Base-by-base conservation (phyloP, 768 basidiomycete genomes). In the Russula lepida region DNA sequence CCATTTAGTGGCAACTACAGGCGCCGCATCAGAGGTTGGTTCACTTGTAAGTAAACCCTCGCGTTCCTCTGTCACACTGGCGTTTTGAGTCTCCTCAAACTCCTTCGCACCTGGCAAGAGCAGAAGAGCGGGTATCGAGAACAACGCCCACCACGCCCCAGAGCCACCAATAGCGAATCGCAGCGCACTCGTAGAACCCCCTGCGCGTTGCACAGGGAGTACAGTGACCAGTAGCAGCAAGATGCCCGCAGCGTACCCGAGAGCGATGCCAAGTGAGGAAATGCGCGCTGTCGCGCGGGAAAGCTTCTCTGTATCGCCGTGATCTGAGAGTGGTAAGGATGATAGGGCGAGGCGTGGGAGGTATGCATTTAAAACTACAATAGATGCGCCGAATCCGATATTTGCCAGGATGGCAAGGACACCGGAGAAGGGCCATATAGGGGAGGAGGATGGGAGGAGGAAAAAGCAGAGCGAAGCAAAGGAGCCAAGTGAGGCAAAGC, bases 341-440 rank as follows among this genome's bases (percentile, higher is more conserved):
- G 30, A 74, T 71, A 2, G 80, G 71, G 89, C 89, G 8, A 92
- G 79, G 1, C 75, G 74, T 0, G 90, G 92, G 4, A 95, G 81
- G 71, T 95, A 95, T 0, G 92, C 82, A 69, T 98, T 98, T 79
- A 92, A 83, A 21, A 92, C 93, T 4, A 98, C 95, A 11, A 86
- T 77, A 4, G 87, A 89, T 0, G 86, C 88, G 2, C 93, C 90
- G 65, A 97, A 97, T 2, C 85, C 83, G 13, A 93, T 85, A 68
- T 95, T 95, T 9, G 93, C 88, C 6, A 80, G 73, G 48, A 90
- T 80, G 0, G 89, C 86, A 3, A 97, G 76, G 0, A 87, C 68
- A 0, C 89, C 84, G 0, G 81, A 81, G 4, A 89, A 67, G 0
- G 79, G 76, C 86, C 93, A 94, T 6, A 89, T 55, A 0, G 82